Evolutionary conservation across 1,139 yeast species (phyloP).

Genomic region (Protomyces gravidus): DNA sequence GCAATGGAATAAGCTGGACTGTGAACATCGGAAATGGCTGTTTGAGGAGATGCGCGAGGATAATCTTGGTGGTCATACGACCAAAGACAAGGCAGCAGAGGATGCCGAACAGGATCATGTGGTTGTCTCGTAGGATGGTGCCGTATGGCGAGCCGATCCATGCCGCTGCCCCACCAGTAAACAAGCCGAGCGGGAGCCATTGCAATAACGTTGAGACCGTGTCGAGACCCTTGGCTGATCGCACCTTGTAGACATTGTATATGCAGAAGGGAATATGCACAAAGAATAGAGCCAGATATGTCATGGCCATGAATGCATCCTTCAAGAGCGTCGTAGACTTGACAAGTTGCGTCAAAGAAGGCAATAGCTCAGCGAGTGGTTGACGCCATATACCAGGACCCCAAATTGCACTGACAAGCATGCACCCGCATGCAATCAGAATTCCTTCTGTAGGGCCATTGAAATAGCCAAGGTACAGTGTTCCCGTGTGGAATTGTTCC

Average conservation of each 20-base stretch:
- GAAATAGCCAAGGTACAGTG: conserved; percentile 59
- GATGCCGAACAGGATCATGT: conserved; percentile 55
- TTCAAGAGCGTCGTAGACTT: not conserved
- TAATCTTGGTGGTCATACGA: conserved; percentile 52
- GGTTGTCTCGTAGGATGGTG: conserved; percentile 43
- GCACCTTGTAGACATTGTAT: conserved; percentile 30
- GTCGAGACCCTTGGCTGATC: conserved; percentile 47
- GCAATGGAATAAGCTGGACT: conserved; percentile 41
- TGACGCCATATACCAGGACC: conserved; percentile 61
- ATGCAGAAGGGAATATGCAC: conserved; percentile 41
- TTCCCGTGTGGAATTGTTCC: conserved; percentile 66
- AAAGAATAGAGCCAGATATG: conserved; percentile 10
- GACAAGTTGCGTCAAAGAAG: not conserved
- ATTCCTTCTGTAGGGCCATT: conserved; percentile 84
- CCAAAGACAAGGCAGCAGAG: conserved; percentile 69
- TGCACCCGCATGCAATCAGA: conserved; percentile 53
- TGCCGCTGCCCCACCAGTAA: conserved; percentile 37
- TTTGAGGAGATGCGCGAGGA: conserved; percentile 65
- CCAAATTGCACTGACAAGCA: conserved; percentile 53
- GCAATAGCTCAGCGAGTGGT: conserved; percentile 36
- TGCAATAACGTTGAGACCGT: conserved; percentile 33
- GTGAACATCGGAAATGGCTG: conserved; percentile 59
- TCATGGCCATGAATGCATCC: conserved; percentile 10
- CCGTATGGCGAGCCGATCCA: conserved; percentile 45
- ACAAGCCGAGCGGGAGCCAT: conserved; percentile 40